These are phyloP conservation scores for Beauveria bassiana DNA, from an alignment of 2,329 filamentous ascomycete species.

Conservation along the genomic window DNA sequence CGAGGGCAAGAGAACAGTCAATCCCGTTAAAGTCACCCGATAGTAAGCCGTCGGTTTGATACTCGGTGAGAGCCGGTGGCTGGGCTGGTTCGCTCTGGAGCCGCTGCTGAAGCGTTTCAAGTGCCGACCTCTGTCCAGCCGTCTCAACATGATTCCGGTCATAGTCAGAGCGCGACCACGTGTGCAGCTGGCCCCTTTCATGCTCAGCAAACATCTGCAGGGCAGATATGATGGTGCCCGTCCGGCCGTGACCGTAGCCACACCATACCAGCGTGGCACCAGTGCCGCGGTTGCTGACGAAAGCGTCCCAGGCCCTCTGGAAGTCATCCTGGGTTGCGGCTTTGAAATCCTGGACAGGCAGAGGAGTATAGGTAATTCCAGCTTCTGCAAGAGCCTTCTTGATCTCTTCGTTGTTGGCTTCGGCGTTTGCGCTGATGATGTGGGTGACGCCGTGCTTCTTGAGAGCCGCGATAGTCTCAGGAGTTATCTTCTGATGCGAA, in stretches of 20 bases:
- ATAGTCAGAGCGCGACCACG: background rate
- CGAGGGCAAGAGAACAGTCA: too few species aligned
- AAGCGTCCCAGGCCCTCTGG: background rate
- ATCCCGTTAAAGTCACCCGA: too few species aligned
- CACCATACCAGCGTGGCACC: conserved; percentile 12
- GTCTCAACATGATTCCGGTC: background rate
- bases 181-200: background rate
- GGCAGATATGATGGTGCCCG: conserved; percentile 8
- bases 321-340: background rate
- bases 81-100: background rate
- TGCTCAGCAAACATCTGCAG: conserved; percentile 8
- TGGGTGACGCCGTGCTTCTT: background rate
- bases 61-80: too few species aligned
- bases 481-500: background rate
- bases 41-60: too few species aligned
- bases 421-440: background rate
- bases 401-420: background rate
- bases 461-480: background rate
- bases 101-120: background rate
- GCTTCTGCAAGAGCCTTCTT: background rate
- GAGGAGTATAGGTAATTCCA: background rate
- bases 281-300: background rate
- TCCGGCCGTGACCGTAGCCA: conserved; percentile 12
- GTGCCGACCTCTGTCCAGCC: background rate
- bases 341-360: background rate